These are phyloP conservation scores for Ogataea kodamae DNA, from an alignment of 805 yeast genomes.

Conservation along the genomic window DNA sequence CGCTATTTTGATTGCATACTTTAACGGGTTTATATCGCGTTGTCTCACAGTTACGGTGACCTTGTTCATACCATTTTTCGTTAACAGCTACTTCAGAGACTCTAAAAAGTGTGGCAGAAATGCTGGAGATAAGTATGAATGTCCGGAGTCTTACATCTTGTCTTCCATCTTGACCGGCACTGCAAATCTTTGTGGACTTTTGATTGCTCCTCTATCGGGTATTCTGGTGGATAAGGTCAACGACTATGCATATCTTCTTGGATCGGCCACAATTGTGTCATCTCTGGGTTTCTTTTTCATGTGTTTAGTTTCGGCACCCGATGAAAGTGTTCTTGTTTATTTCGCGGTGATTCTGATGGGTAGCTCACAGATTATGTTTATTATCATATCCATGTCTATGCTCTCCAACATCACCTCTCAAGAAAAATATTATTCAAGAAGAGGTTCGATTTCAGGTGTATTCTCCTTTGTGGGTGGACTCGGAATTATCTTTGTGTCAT, in stretches of 20 bases:
- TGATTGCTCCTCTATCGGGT: conserved; percentile 65
- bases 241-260: conserved; percentile 30
- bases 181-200: conserved; percentile 53
- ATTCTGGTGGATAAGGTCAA: conserved; percentile 45
- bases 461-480: conserved; percentile 66
- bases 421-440: conserved; percentile 40
- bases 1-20: conserved; percentile 51
- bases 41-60: conserved; percentile 57
- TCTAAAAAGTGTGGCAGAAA: conserved; percentile 46
- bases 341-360: conserved; percentile 50
- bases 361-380: conserved; percentile 57
- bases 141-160: conserved; percentile 60
- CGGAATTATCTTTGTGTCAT: conserved; percentile 59
- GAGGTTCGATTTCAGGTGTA: conserved; percentile 68
- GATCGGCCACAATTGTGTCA: conserved; percentile 42
- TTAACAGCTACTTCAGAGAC: conserved; percentile 51
- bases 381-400: conserved; percentile 62
- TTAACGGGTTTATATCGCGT: conserved; percentile 62
- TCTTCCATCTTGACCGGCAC: conserved; percentile 70
- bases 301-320: conserved; percentile 34
- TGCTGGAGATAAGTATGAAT: conserved; percentile 37
- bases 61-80: conserved; percentile 60
- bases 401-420: conserved; percentile 37
- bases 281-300: conserved; percentile 40
- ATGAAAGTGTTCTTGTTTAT: conserved; percentile 31